Evolutionary conservation across 345 rosid genomes (phyloP).

Genomic region (Bruguiera gymnorhiza): DNA sequence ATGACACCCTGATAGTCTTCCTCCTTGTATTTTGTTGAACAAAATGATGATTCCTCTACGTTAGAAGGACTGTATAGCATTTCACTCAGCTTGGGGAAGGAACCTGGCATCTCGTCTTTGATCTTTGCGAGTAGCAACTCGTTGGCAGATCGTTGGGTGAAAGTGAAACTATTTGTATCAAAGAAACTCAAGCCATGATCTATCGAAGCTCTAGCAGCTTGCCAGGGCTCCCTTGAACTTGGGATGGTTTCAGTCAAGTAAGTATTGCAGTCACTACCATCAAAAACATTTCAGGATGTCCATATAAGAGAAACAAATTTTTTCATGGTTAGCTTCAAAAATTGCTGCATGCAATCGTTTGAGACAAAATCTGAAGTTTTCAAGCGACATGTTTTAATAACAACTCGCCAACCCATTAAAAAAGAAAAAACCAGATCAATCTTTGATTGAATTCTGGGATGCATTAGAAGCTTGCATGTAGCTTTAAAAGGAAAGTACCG

Average conservation of each 20-base stretch:
- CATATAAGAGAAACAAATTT: background rate
- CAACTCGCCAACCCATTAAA: too few relatives aligned
- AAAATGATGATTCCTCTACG: constrained; percentile 4
- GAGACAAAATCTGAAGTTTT: too few relatives aligned
- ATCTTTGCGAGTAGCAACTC: constrained; percentile 20
- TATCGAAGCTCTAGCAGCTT: constrained; percentile 9
- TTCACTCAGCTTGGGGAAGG: constrained; percentile 27
- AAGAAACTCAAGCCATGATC: constrained; percentile 8
- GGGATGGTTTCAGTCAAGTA: constrained; percentile 3
- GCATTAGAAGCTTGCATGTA: background rate
- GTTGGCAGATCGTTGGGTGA: constrained; percentile 19
- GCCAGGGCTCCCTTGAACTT: constrained; percentile 22
- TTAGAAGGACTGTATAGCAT: constrained; percentile 3
- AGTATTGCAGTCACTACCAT: constrained; percentile 1
- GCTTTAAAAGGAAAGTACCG: background rate
- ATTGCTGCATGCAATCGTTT: too few relatives aligned
- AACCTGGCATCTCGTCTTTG: constrained; percentile 28
- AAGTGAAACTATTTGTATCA: background rate
- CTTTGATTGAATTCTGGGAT: too few relatives aligned
- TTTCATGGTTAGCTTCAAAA: too few relatives aligned
- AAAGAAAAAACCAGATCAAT: too few relatives aligned
- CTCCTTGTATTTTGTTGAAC: constrained; percentile 4
- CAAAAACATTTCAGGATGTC: constrained; percentile 18
- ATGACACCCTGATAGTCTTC: background rate
- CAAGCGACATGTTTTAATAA: too few relatives aligned